phyloP scores from a whole-genome alignment of 2,329 filamentous ascomycete species.

The Cordyceps cicadae region DNA sequence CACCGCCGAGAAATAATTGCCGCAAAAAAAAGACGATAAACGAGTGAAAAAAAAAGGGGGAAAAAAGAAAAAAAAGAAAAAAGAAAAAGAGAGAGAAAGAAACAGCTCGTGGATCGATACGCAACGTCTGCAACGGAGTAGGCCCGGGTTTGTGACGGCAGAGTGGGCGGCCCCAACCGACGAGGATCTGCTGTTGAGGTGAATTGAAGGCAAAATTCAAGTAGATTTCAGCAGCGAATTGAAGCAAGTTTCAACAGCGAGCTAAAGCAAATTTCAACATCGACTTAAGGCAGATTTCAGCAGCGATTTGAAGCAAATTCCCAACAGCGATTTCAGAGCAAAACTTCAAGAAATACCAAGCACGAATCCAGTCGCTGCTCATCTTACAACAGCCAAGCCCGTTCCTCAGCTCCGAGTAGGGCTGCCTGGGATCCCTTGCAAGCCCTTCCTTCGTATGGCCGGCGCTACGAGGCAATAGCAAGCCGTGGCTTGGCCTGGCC shows the following conservation, averaged over 20 bases:
- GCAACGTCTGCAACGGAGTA: slow-evolving; percentile 2
- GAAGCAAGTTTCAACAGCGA: too few relatives aligned
- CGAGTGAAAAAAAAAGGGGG: neutral
- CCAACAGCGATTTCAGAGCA: too few relatives aligned
- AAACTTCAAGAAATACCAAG: too few relatives aligned
- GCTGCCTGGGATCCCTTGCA: neutral
- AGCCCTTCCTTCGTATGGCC: neutral
- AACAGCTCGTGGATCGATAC: neutral
- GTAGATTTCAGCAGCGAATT: too few relatives aligned
- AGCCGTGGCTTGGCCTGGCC: neutral
- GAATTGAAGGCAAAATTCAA: too few relatives aligned
- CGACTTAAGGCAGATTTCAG: too few relatives aligned
- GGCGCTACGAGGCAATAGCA: neutral
- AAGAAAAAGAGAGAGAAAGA: too few relatives aligned
- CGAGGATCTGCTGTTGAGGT: too few relatives aligned
- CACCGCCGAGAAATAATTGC: neutral
- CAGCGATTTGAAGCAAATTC: too few relatives aligned
- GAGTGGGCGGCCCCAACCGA: neutral
- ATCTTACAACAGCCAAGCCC: neutral
- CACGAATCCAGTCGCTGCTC: neutral
- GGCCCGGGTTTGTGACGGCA: slow-evolving; percentile 4
- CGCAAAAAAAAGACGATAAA: neutral
- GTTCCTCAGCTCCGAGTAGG: neutral
- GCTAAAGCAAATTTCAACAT: too few relatives aligned
- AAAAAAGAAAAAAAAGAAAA: too few relatives aligned